Evolutionary conservation across 192 early-diverging fungal species (phyloP).

Genomic region (Bifiguratus adelaidae): DNA sequence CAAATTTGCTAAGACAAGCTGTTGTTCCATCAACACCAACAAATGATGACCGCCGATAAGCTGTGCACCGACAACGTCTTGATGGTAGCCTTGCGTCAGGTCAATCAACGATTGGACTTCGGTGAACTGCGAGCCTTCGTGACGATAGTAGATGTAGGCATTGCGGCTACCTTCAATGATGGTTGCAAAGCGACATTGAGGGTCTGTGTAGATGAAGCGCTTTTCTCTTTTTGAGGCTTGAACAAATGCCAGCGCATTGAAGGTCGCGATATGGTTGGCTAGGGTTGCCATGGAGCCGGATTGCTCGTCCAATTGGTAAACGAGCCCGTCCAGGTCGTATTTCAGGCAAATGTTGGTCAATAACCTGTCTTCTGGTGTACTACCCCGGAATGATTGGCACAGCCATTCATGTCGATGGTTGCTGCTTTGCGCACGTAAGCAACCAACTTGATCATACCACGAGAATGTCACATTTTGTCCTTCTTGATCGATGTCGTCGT

Average conservation of each 20-base stretch:
- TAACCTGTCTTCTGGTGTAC: not conserved
- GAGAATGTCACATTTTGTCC: conserved; percentile 25
- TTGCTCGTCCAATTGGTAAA: conserved; percentile 31
- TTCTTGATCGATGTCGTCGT: conserved; percentile 34
- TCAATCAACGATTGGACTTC: conserved; percentile 34
- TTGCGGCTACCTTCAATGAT: conserved; percentile 40
- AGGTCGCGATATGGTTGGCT: conserved; percentile 40
- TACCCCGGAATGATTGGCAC: conserved; percentile 24
- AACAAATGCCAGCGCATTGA: conserved; percentile 61
- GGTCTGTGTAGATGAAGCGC: conserved; percentile 49
- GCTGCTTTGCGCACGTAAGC: conserved; percentile 25
- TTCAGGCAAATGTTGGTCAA: conserved; percentile 49
- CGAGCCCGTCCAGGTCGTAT: conserved; percentile 59
- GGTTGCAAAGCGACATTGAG: conserved; percentile 20
- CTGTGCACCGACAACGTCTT: conserved; percentile 36
- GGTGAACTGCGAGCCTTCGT: conserved; percentile 7
- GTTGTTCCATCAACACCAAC: conserved; percentile 22
- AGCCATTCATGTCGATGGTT: conserved; percentile 52
- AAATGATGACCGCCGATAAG: conserved; percentile 23
- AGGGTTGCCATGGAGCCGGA: conserved; percentile 4
- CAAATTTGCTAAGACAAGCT: too few relatives aligned
- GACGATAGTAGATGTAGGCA: conserved; percentile 35
- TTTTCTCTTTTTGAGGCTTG: conserved; percentile 68
- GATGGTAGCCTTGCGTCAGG: conserved; percentile 22
- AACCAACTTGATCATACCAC: conserved; percentile 29